Percentiles rank a stretch among this genome's conserved stretches.
Conservation (phyloP, 1,139 yeast genomes). For the Yamadazyma epiphylla region DNA sequence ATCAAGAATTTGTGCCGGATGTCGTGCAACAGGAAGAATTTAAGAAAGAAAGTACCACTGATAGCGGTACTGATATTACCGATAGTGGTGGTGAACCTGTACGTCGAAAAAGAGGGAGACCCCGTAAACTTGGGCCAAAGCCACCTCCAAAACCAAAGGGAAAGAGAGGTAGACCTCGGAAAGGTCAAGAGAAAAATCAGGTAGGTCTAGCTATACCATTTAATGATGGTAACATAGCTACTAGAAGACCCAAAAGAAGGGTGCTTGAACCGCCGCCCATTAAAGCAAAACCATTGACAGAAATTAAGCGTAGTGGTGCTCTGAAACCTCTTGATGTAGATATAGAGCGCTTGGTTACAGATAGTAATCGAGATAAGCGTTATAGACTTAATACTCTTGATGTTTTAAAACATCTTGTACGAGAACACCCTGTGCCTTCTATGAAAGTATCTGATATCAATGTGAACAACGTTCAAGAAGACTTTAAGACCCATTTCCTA, state of each 20-base stretch:
- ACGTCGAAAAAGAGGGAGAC: slow-evolving; percentile 10
- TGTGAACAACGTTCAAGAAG: slow-evolving; percentile 21
- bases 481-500: slow-evolving; percentile 28
- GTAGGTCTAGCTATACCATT: too few species aligned
- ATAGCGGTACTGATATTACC: neutral
- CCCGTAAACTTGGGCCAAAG: slow-evolving; percentile 4
- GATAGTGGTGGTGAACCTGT: too few species aligned
- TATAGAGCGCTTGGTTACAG: slow-evolving; percentile 23
- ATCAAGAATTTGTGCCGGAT: too few species aligned
- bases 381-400: slow-evolving; percentile 31
- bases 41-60: too few species aligned
- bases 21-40: too few species aligned
- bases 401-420: slow-evolving; percentile 31
- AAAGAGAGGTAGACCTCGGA: neutral
- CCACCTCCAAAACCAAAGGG: neutral
- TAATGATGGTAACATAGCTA: too few species aligned
- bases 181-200: slow-evolving; percentile 1
- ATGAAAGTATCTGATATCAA: slow-evolving; percentile 14
- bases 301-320: slow-evolving; percentile 13
- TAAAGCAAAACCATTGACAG: slow-evolving; percentile 19
- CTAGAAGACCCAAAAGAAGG: slow-evolving; percentile 2
- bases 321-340: slow-evolving; percentile 29
- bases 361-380: slow-evolving; percentile 21
- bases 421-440: slow-evolving; percentile 17
- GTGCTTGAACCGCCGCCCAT: too few species aligned